These are phyloP conservation scores for Xylariaceae sp. DNA, from an alignment of 2,329 filamentous ascomycete species.

Conservation along the genomic window DNA sequence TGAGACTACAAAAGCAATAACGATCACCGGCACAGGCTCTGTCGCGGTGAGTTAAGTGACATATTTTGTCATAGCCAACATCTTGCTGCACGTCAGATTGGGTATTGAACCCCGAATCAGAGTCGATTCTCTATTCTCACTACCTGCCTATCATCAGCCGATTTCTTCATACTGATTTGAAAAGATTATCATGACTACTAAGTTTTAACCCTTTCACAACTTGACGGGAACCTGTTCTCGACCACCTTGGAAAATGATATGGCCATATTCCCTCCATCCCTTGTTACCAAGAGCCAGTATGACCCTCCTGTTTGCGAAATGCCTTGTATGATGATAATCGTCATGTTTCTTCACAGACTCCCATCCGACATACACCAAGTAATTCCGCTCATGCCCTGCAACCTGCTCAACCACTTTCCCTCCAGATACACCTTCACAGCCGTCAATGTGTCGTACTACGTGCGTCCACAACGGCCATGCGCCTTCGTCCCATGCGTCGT, in stretches of 20 bases:
- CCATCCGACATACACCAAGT: conserved; percentile 47
- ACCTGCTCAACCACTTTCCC: conserved; percentile 44
- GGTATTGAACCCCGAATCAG: too few relatives aligned
- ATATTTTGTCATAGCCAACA: too few relatives aligned
- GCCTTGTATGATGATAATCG: conserved; percentile 44
- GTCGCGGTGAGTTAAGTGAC: too few relatives aligned
- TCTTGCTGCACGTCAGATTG: too few relatives aligned
- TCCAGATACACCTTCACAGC: conserved; percentile 44
- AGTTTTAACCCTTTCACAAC: background rate
- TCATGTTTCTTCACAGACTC: conserved; percentile 44
- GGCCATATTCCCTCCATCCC: conserved; percentile 44
- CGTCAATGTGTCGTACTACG: conserved; percentile 32
- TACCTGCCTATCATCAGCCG: too few relatives aligned
- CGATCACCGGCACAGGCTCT: too few relatives aligned
- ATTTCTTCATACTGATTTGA: too few relatives aligned
- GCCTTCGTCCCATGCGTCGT: conserved; percentile 24
- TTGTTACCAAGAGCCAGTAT: conserved; percentile 40
- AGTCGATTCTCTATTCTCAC: too few relatives aligned
- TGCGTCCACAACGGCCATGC: conserved; percentile 34
- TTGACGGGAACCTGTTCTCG: background rate
- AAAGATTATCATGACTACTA: too few relatives aligned
- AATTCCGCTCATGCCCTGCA: conserved; percentile 37
- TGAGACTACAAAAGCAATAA: too few relatives aligned
- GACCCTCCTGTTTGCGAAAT: conserved; percentile 39
- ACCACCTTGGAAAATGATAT: conserved; percentile 38